Evolutionary conservation across 2,329 filamentous ascomycete genomes (phyloP), one percentile per base, ranked within the genome.

Genomic region (Aspergillus neoniger): DNA sequence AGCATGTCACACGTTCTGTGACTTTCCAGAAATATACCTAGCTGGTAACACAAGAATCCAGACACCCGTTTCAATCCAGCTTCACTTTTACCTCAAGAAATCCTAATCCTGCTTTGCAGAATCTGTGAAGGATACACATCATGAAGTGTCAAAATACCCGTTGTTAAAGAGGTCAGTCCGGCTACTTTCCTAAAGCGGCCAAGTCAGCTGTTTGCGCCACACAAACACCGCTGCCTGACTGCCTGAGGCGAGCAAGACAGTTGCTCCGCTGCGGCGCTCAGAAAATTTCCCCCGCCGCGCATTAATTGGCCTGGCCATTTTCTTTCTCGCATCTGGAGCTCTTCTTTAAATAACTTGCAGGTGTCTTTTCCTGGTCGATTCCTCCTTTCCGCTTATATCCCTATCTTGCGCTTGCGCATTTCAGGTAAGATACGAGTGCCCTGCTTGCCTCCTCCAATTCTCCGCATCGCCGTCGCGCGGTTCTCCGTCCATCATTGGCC

Each of bases 281-380:
- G 62, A 65, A 65, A 67, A 67, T 63, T 67, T 67, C 59, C 62
- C 63, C 63, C 65, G 47, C 57, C 52, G 51, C 59, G 56, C 56
- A 52, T 47, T 36, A 36, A 48, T 53, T 51, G 19, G 41, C 41
- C 49, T 47, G 28, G n/a, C 30, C 38, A 48, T 43, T 50, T 53
- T 48, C 56, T 49, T 19, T 59, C 52, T 44, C 25, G 30, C 25
- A 32, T 47, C 51, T 50, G 39, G 39, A 53, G 43, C 28, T 54
- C 30, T 21, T 52, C 43, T 23, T 38, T 44, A 19, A 32, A 21
- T 21, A 32, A 30, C 38, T 39, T 55, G 17, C 52, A 55, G 47
- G 52, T 56, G 21, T 47, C 21, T 51, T 23, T 49, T 36, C 53
- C 25, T 4, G 32, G 28, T n/a, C 58, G 23, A 51, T 30, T 50